Evolutionary conservation across 73 alveolate genomes (phyloP).

Genomic region (Breviolum minutum): DNA sequence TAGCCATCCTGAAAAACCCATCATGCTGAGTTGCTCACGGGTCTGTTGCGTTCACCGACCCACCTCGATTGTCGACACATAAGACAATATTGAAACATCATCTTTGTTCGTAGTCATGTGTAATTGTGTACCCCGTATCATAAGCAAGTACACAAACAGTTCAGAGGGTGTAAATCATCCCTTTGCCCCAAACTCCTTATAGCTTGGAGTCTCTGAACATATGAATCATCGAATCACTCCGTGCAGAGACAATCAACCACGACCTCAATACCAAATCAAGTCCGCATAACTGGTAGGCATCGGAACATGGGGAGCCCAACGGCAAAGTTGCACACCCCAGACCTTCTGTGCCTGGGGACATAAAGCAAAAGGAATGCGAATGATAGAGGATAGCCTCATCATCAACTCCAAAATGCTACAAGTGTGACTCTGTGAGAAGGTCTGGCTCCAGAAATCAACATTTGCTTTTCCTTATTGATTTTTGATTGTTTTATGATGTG

Average conservation of each 20-base stretch:
- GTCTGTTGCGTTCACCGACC: background rate
- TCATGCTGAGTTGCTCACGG: background rate
- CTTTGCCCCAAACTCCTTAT: background rate
- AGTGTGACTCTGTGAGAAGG: too few relatives aligned
- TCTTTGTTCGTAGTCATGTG: background rate
- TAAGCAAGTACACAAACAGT: too few relatives aligned
- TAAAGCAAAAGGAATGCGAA: background rate
- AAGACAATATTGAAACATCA: background rate
- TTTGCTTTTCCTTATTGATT: too few relatives aligned
- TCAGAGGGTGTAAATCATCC: too few relatives aligned
- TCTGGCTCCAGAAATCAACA: too few relatives aligned
- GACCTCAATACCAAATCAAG: background rate
- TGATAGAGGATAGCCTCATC: too few relatives aligned
- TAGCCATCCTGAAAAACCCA: too few relatives aligned
- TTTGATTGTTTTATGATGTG: too few relatives aligned
- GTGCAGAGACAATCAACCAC: background rate
- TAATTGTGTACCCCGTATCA: too few relatives aligned
- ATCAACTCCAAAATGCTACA: too few relatives aligned
- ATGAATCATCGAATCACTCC: background rate
- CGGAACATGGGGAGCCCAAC: background rate
- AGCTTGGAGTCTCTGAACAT: background rate
- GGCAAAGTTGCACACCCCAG: constrained; percentile 12
- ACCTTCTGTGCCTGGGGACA: constrained; percentile 15
- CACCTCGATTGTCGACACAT: background rate
- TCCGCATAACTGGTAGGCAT: too few relatives aligned